Conservation (phyloP, 2,329 filamentous ascomycete genomes). For the Paecilomyces formosus region DNA sequence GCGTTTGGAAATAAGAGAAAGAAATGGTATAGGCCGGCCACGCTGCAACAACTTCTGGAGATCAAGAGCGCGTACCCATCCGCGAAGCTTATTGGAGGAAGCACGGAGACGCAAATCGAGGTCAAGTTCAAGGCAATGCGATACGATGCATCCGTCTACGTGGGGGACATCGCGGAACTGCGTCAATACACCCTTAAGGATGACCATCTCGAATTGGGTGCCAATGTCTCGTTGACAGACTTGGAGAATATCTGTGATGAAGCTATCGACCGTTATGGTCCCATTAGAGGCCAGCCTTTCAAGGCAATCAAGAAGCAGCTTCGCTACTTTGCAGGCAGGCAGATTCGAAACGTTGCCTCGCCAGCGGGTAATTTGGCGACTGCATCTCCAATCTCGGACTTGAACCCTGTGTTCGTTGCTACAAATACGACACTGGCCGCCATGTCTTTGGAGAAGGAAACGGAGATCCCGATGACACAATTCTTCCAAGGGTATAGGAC, state of each 20-base stretch:
- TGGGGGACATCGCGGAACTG: conserved; percentile 87
- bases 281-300: conserved; percentile 67
- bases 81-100: conserved; percentile 91
- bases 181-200: conserved; percentile 73
- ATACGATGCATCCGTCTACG: conserved; percentile 82
- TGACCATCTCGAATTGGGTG: conserved; percentile 81
- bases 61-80: conserved; percentile 81
- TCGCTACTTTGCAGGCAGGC: conserved; percentile 86
- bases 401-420: conserved; percentile 90
- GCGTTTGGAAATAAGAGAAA: conserved; percentile 93
- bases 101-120: conserved; percentile 96
- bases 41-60: conserved; percentile 75
- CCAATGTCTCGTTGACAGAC: conserved; percentile 87
- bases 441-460: conserved; percentile 64
- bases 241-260: conserved; percentile 76
- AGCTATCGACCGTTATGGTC: conserved; percentile 72
- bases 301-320: conserved; percentile 89
- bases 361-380: conserved; percentile 91
- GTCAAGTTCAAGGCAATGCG: conserved; percentile 95
- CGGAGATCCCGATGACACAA: conserved; percentile 79
- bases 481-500: conserved; percentile 91
- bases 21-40: conserved; percentile 86
- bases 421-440: conserved; percentile 75
- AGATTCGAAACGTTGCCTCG: conserved; percentile 96
- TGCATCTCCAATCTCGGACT: conserved; percentile 89